A percentile compares a stretch with the other conserved stretches of the same genome.
Evolutionary conservation across 495 filamentous ascomycete species (phyloP).

Genomic region (Hyaloscypha finlandica): DNA sequence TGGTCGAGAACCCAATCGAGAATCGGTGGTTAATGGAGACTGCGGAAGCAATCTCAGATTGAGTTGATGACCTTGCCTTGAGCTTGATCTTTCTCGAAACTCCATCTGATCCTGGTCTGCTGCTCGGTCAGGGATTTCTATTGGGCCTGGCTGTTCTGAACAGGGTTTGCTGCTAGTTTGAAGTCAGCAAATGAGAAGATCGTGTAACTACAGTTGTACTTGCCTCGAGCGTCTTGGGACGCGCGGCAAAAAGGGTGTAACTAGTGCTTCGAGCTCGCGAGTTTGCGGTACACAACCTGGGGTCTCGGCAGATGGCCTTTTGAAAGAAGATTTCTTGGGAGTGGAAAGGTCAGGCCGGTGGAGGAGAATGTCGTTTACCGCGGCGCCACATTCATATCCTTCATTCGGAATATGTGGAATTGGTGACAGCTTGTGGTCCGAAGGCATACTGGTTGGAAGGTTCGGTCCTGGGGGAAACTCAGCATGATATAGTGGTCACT

Average conservation of each 20-base stretch:
- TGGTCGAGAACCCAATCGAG: conserved; percentile 15
- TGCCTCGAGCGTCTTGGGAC: conserved; percentile 5
- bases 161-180: conserved; percentile 1
- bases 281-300: background rate
- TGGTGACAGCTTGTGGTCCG: background rate
- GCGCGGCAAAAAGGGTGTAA: background rate
- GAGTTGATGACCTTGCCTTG: conserved; percentile 1
- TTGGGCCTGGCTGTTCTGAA: background rate
- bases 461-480: conserved; percentile 16
- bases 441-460: conserved; percentile 5
- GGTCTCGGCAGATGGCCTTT: background rate
- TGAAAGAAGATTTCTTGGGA: background rate
- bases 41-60: background rate
- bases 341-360: conserved; percentile 10
- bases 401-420: conserved; percentile 11
- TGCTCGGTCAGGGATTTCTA: background rate
- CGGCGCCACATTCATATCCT: conserved; percentile 13
- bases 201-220: background rate
- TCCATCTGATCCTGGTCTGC: background rate
- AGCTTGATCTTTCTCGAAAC: background rate
- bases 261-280: conserved; percentile 13
- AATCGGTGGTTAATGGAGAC: conserved; percentile 4
- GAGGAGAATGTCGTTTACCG: conserved; percentile 21
- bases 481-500: background rate
- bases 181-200: background rate